These are phyloP conservation scores for Plantago lanceolata DNA, from an alignment of 305 asterid species.

Conservation along the genomic window DNA sequence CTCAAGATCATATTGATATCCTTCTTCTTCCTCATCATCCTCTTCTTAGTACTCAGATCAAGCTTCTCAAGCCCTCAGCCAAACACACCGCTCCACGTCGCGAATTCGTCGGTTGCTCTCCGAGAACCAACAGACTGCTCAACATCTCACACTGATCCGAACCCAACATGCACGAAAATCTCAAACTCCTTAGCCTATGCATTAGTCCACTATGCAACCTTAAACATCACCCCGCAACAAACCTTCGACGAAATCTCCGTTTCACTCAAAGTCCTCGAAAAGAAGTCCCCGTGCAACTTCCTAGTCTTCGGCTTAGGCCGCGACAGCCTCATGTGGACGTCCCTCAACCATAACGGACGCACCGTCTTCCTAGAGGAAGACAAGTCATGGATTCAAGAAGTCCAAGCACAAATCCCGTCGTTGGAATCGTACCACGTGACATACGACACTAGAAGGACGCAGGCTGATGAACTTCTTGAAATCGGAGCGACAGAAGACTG, in stretches of 20 bases:
- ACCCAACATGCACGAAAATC: constrained; percentile 49
- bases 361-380: constrained; percentile 74
- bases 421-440: constrained; percentile 56
- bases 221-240: constrained; percentile 77
- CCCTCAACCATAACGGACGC: constrained; percentile 66
- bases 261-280: constrained; percentile 50
- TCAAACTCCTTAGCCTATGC: constrained; percentile 55
- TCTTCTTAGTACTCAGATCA: constrained; percentile 52
- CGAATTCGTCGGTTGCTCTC: constrained; percentile 21
- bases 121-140: constrained; percentile 30
- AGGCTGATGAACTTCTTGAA: constrained; percentile 53
- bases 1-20: constrained; percentile 43
- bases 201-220: constrained; percentile 62
- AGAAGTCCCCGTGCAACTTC: constrained; percentile 72
- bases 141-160: constrained; percentile 13
- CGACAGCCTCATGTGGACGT: constrained; percentile 82
- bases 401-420: constrained; percentile 42
- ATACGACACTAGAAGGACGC: constrained; percentile 48
- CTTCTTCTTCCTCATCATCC: constrained; percentile 41
- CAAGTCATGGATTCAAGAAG: constrained; percentile 47
- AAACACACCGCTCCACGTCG: background rate
- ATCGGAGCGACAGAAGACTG: constrained; percentile 44
- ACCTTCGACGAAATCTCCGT: constrained; percentile 56
- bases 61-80: constrained; percentile 37
- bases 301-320: constrained; percentile 69